Evolutionary conservation across 2,329 filamentous ascomycete genomes (phyloP).

Genomic region (Trichoderma asperellum): DNA sequence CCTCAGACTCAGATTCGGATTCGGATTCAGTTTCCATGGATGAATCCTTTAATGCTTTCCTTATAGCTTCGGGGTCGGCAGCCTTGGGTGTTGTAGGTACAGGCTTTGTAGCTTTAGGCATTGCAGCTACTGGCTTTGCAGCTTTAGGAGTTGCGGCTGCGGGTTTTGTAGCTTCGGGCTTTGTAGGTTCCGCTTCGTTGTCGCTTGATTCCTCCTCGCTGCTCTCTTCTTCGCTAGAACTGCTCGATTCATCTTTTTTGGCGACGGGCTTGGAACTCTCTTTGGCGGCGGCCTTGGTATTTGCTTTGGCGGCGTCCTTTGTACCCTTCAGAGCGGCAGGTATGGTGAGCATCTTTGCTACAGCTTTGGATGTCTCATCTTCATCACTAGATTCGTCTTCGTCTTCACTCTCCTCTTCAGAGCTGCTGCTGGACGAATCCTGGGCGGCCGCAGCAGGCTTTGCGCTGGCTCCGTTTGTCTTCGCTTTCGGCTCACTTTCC

Average conservation of each 20-base stretch:
- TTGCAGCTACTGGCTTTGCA: background rate
- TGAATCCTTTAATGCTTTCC: constrained; percentile 29
- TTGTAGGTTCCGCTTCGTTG: constrained; percentile 5
- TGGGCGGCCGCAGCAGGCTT: constrained; percentile 32
- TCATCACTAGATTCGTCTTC: constrained; percentile 30
- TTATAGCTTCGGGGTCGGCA: constrained; percentile 28
- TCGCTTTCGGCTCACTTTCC: constrained; percentile 32
- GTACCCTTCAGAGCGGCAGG: background rate
- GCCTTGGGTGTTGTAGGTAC: background rate
- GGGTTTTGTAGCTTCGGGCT: constrained; percentile 22
- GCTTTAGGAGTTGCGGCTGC: constrained; percentile 18
- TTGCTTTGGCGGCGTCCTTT: constrained; percentile 25
- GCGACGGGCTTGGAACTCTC: constrained; percentile 9
- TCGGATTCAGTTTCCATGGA: constrained; percentile 42
- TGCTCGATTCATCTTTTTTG: constrained; percentile 19
- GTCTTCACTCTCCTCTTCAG: constrained; percentile 28
- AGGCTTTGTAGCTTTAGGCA: background rate
- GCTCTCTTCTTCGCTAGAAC: constrained; percentile 26
- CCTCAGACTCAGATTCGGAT: background rate
- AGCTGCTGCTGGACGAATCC: constrained; percentile 28
- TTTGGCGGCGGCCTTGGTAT: background rate
- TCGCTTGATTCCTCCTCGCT: constrained; percentile 24
- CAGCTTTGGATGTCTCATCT: constrained; percentile 23
- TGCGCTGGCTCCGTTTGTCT: constrained; percentile 35
- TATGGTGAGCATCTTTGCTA: constrained; percentile 1